These are phyloP conservation scores for Lecanicillium sp. DNA, from an alignment of 2,329 filamentous ascomycete genomes.

Conservation along the genomic window DNA sequence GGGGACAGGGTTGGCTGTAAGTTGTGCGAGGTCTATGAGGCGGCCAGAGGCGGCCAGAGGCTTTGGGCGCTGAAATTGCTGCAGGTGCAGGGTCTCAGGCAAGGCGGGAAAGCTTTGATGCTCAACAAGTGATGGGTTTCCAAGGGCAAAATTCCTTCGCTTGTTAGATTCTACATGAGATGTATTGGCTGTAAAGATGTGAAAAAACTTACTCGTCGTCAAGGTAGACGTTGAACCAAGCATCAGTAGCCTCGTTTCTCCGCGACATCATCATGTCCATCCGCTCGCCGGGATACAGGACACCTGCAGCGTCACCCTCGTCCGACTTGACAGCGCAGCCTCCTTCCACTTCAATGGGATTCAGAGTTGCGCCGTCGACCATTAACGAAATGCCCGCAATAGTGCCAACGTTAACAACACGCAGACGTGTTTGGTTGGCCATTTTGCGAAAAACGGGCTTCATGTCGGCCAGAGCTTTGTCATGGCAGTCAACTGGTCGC, in stretches of 20 bases:
- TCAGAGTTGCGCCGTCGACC: conserved; percentile 14
- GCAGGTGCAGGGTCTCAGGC: not conserved
- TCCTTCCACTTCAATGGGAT: conserved; percentile 15
- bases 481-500: conserved; percentile 14
- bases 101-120: conserved; percentile 7
- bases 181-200: too few species aligned
- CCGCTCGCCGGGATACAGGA: conserved; percentile 18
- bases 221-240: conserved; percentile 16
- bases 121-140: conserved; percentile 11
- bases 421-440: conserved; percentile 9
- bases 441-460: conserved; percentile 11
- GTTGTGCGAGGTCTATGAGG: not conserved
- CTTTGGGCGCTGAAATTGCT: conserved; percentile 1
- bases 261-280: conserved; percentile 14
- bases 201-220: conserved; percentile 16
- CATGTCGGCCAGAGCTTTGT: conserved; percentile 5
- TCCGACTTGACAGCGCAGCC: conserved; percentile 11
- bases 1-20: not conserved
- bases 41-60: conserved; percentile 1
- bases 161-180: too few species aligned
- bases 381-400: conserved; percentile 14
- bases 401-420: conserved; percentile 17
- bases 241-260: conserved; percentile 6
- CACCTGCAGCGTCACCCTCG: conserved; percentile 12
- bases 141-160: conserved; percentile 15